Percentiles rank a stretch among this genome's conserved stretches.
Conservation (phyloP, 495 filamentous ascomycete genomes). For the Chaetomium cochliodes region DNA sequence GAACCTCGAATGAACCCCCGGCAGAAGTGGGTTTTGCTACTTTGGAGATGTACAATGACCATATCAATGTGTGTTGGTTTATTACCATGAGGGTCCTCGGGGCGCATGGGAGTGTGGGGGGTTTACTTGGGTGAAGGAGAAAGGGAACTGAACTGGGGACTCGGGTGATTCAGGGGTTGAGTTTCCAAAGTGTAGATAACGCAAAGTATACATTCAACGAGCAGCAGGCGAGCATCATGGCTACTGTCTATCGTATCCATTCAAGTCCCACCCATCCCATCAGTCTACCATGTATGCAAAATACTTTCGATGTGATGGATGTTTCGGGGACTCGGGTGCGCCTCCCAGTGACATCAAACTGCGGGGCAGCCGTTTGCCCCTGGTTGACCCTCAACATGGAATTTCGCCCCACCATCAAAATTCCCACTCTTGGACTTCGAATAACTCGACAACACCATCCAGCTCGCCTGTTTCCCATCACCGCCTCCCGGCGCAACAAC, state of each 20-base stretch:
- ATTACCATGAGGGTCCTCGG: background rate
- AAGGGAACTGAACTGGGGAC: background rate
- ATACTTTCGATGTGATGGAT: too few relatives aligned
- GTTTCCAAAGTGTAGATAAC: constrained; percentile 7
- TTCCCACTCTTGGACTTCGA: constrained; percentile 25
- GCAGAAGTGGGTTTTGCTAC: background rate
- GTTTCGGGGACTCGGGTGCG: background rate
- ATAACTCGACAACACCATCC: constrained; percentile 17
- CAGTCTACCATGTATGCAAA: too few relatives aligned
- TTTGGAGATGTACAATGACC: constrained; percentile 8
- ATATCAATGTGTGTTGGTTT: constrained; percentile 1
- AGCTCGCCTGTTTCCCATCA: background rate
- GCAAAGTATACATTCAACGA: background rate
- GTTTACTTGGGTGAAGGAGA: background rate
- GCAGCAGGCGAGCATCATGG: background rate
- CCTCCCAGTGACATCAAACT: background rate
- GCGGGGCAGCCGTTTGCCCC: constrained; percentile 15
- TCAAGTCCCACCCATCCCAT: too few relatives aligned
- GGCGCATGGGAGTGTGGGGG: background rate
- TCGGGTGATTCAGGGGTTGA: background rate
- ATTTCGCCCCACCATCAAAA: constrained; percentile 42
- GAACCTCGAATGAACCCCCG: background rate
- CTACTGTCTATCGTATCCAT: background rate
- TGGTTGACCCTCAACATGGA: background rate
- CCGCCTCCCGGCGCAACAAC: background rate